Conservation (phyloP, 2,329 filamentous ascomycete species). For the Colletotrichum neosansevieriae region DNA sequence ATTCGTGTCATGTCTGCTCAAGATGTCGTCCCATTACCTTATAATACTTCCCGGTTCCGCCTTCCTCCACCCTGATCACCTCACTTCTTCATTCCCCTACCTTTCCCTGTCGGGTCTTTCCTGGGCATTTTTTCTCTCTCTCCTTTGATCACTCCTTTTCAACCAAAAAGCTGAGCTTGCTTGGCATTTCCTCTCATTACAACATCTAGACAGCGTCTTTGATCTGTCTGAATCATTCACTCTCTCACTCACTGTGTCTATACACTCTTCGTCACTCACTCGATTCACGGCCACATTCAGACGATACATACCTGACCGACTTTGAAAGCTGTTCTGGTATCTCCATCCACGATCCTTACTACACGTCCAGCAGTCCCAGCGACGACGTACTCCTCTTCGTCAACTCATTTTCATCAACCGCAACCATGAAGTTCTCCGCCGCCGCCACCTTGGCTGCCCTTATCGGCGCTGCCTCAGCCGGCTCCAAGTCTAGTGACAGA, state of each 20-base stretch:
- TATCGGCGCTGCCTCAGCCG: constrained; percentile 51
- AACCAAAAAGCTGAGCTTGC: constrained; percentile 44
- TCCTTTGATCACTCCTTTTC: constrained; percentile 35
- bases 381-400: constrained; percentile 11
- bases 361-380: constrained; percentile 20
- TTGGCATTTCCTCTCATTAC: constrained; percentile 53
- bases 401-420: constrained; percentile 4
- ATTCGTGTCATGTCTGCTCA: constrained; percentile 2
- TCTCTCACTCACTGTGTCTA: constrained; percentile 35
- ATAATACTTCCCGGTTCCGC: constrained; percentile 30
- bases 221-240: constrained; percentile 49
- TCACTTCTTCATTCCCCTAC: constrained; percentile 42
- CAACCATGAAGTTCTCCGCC: constrained; percentile 52
- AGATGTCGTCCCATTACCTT: constrained; percentile 33
- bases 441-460: constrained; percentile 52
- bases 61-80: constrained; percentile 22
- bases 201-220: constrained; percentile 43
- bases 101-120: constrained; percentile 36
- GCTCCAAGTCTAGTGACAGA: constrained; percentile 56
- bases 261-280: constrained; percentile 39
- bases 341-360: constrained; percentile 44
- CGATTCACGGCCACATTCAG: constrained; percentile 41
- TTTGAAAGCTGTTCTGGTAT: constrained; percentile 51
- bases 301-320: constrained; percentile 42
- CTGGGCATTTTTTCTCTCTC: constrained; percentile 40